A percentile compares a stretch with the other conserved stretches of the same genome.
Evolutionary conservation across 495 filamentous ascomycete genomes (phyloP).

Genomic region (Parathielavia hyrcaniae): DNA sequence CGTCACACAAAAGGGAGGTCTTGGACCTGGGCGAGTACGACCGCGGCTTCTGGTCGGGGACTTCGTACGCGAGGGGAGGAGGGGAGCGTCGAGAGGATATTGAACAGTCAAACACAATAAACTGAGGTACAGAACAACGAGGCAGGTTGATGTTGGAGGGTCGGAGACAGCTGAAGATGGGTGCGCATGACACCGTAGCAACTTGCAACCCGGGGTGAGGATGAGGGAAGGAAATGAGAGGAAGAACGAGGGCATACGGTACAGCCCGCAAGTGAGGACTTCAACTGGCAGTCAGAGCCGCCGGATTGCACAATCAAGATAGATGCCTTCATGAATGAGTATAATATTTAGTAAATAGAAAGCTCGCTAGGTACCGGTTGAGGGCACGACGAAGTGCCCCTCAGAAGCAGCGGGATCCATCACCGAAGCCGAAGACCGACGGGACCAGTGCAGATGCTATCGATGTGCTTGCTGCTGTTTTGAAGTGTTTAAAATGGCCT

Average conservation of each 20-base stretch:
- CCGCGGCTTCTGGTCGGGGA: background rate
- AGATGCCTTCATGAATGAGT: too few species aligned
- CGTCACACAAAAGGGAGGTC: background rate
- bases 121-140: background rate
- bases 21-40: background rate
- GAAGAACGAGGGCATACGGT: too few species aligned
- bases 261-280: too few species aligned
- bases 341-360: too few species aligned
- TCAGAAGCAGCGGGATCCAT: too few species aligned
- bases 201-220: conserved; percentile 9
- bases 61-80: background rate
- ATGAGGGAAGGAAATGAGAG: background rate
- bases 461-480: conserved; percentile 17
- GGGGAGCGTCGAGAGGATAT: background rate
- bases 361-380: too few species aligned
- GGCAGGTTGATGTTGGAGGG: background rate
- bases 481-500: conserved; percentile 28
- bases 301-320: too few species aligned
- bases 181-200: conserved; percentile 6
- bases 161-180: background rate
- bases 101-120: conserved; percentile 1
- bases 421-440: too few species aligned
- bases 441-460: background rate
- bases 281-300: too few species aligned
- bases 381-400: too few species aligned